phyloP scores from a whole-genome alignment of 495 filamentous ascomycete species.

The Aspergillus biplanus region DNA sequence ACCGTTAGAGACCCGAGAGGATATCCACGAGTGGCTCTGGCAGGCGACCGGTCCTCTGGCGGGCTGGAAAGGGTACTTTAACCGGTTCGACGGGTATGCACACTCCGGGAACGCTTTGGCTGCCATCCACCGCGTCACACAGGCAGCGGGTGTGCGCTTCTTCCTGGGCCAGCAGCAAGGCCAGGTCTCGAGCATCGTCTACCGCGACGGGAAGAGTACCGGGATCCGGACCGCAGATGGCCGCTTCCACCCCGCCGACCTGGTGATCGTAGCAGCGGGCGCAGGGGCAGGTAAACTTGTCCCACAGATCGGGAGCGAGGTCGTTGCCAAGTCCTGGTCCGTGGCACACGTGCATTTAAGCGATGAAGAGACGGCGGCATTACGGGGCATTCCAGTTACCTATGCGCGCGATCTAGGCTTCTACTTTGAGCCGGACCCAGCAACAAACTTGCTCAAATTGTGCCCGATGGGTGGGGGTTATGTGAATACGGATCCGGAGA shows the following conservation, averaged over 20 bases:
- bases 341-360: conserved; percentile 59
- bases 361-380: conserved; percentile 48
- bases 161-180: conserved; percentile 35
- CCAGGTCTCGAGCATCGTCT: conserved; percentile 29
- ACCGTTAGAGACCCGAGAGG: conserved; percentile 31
- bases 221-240: conserved; percentile 44
- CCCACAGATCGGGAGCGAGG: conserved; percentile 40
- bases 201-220: conserved; percentile 30
- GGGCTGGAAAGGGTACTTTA: conserved; percentile 60
- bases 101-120: conserved; percentile 50
- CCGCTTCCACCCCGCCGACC: conserved; percentile 36
- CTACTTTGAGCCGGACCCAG: conserved; percentile 62
- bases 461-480: conserved; percentile 58
- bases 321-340: conserved; percentile 55
- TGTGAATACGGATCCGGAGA: conserved; percentile 48
- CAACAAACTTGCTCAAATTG: conserved; percentile 57
- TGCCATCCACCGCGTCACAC: conserved; percentile 32
- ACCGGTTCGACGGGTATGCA: conserved; percentile 56
- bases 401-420: conserved; percentile 60
- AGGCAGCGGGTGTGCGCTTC: conserved; percentile 40
- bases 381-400: conserved; percentile 58
- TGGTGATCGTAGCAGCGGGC: conserved; percentile 50
- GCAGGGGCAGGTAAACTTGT: conserved; percentile 44
- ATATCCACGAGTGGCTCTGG: conserved; percentile 45
- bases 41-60: conserved; percentile 50